A percentile compares a stretch with the other conserved stretches of the same genome.
phyloP scores from a whole-genome alignment of 805 yeast species.

The Candida jianshihensis region DNA sequence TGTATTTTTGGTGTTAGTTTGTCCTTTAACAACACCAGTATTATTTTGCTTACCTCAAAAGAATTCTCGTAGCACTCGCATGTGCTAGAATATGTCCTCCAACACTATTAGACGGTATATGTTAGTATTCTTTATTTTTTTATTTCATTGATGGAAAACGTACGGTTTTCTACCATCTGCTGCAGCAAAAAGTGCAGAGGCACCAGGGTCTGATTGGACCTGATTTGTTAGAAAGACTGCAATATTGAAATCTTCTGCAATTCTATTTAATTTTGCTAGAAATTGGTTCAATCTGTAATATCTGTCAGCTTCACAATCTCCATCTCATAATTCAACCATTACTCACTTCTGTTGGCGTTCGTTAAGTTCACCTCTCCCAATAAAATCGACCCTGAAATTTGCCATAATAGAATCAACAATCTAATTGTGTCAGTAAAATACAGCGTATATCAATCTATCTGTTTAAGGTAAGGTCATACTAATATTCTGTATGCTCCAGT shows the following conservation, averaged over 20 bases:
- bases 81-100: constrained; percentile 82
- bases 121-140: neutral
- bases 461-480: constrained; percentile 21
- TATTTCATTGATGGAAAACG: constrained; percentile 9
- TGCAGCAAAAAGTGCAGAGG: constrained; percentile 68
- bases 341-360: constrained; percentile 68
- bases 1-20: neutral
- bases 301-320: too few species aligned
- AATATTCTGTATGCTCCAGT: constrained; percentile 59
- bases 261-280: constrained; percentile 42
- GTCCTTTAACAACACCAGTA: too few species aligned
- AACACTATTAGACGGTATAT: constrained; percentile 32
- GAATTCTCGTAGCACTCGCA: constrained; percentile 71
- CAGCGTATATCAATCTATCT: neutral
- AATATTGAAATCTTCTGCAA: constrained; percentile 72
- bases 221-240: constrained; percentile 74
- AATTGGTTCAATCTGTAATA: constrained; percentile 39
- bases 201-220: constrained; percentile 82
- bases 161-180: constrained; percentile 78
- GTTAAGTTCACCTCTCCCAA: constrained; percentile 71
- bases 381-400: constrained; percentile 65
- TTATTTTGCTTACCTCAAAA: constrained; percentile 38
- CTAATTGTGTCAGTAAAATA: constrained; percentile 5
- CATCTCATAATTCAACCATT: constrained; percentile 32
- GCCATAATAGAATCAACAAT: constrained; percentile 74